phyloP scores from a whole-genome alignment of 1,284 basidiomycete species.

The Leccinum griseonigrum region DNA sequence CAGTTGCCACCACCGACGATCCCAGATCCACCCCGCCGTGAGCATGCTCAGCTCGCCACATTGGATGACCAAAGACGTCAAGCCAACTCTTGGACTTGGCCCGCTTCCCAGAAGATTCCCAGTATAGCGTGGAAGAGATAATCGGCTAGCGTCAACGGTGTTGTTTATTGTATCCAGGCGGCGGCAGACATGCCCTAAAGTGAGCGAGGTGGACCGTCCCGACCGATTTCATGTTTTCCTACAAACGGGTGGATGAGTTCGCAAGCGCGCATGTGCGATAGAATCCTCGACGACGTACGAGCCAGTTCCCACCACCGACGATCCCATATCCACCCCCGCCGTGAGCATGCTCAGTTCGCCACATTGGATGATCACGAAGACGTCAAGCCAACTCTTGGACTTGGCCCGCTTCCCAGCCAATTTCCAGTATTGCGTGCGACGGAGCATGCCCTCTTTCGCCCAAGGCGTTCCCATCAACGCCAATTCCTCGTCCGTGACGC shows the following conservation, averaged over 20 bases:
- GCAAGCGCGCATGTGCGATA: not conserved
- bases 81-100: no score
- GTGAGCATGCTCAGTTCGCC: conserved; percentile 95
- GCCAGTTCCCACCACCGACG: conserved; percentile 96
- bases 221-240: conserved; percentile 84
- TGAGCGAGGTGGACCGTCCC: conserved; percentile 85
- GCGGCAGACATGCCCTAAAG: conserved; percentile 86
- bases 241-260: conserved; percentile 1
- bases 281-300: conserved; percentile 53
- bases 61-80: no score
- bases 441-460: conserved; percentile 97
- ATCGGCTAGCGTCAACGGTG: conserved; percentile 84
- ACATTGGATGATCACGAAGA: conserved; percentile 93
- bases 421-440: conserved; percentile 94
- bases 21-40: conserved; percentile 69
- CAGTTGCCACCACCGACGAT: conserved; percentile 95
- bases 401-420: conserved; percentile 76
- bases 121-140: no score
- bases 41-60: no score
- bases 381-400: conserved; percentile 88
- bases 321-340: conserved; percentile 54
- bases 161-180: conserved; percentile 87
- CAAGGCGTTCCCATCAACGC: conserved; percentile 94
- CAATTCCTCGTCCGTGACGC: conserved; percentile 90
- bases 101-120: no score